Evolutionary conservation across 148 eudicot genomes (phyloP).

Genomic region (Vaccinium myrtillus): DNA sequence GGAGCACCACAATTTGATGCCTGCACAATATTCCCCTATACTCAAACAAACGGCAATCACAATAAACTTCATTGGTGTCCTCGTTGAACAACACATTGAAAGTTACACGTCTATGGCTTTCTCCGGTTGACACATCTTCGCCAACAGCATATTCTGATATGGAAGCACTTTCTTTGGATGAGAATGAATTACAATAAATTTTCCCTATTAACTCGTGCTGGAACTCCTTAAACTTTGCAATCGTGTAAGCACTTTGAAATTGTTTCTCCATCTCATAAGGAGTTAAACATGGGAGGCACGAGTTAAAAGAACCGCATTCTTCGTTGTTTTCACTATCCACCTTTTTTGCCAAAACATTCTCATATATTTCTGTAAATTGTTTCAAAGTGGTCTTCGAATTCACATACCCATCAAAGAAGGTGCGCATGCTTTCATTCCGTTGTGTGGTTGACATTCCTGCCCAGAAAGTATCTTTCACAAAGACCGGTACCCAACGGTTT

Average conservation of each 20-base stretch:
- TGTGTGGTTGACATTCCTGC: conserved; percentile 7
- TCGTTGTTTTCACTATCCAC: not conserved
- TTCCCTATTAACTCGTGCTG: not conserved
- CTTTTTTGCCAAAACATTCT: not conserved
- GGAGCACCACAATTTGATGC: not conserved
- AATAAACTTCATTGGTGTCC: not conserved
- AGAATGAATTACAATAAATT: not conserved
- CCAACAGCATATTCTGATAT: not conserved
- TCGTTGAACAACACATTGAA: not conserved
- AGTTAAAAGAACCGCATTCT: not conserved
- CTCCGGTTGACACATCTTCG: not conserved
- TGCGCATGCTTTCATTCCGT: not conserved
- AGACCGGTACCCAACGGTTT: not conserved
- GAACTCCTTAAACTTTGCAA: not conserved
- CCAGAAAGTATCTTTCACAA: conserved; percentile 1
- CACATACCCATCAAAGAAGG: conserved; percentile 6
- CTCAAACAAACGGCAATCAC: conserved; percentile 11
- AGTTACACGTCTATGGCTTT: not conserved
- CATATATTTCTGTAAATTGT: not conserved
- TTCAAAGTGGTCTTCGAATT: conserved; percentile 3
- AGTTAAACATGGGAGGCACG: not conserved
- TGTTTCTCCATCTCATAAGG: not conserved
- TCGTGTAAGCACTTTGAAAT: conserved; percentile 5
- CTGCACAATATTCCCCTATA: conserved; percentile 10
- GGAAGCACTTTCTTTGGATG: not conserved